Conservation (phyloP, 2,329 filamentous ascomycete species). For the Microcera coccophila region DNA sequence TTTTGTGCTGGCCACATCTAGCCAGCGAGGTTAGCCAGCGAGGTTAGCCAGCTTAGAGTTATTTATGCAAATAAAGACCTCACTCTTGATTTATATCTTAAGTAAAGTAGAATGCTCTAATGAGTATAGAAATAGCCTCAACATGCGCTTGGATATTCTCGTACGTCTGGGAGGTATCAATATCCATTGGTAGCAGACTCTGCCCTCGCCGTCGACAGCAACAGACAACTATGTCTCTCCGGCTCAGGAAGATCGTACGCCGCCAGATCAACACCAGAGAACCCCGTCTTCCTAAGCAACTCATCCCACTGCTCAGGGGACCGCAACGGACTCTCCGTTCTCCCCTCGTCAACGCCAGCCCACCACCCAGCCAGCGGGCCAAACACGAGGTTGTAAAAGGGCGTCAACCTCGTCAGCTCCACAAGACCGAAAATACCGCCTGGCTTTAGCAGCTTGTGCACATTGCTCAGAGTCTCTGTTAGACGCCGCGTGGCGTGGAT, state of each 20-base stretch:
- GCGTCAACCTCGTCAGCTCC: constrained; percentile 18
- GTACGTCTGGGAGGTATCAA: too few relatives aligned
- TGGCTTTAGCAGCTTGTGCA: constrained; percentile 22
- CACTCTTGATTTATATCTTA: too few relatives aligned
- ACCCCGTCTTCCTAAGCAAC: constrained; percentile 5
- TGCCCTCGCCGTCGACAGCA: background rate
- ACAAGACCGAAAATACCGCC: constrained; percentile 27
- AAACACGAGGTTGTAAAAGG: constrained; percentile 18
- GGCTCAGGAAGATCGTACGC: constrained; percentile 3
- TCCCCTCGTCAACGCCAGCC: constrained; percentile 20
- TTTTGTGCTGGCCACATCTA: too few relatives aligned
- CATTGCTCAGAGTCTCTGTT: constrained; percentile 15
- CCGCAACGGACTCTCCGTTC: background rate
- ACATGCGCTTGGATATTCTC: too few relatives aligned
- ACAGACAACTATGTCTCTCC: background rate
- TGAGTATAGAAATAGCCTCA: too few relatives aligned
- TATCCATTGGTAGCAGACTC: too few relatives aligned
- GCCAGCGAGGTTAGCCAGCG: too few relatives aligned
- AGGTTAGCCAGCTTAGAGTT: too few relatives aligned
- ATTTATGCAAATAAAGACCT: too few relatives aligned
- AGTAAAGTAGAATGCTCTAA: too few relatives aligned
- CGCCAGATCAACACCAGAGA: constrained; percentile 6
- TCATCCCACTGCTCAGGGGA: constrained; percentile 7
- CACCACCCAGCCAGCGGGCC: constrained; percentile 35
- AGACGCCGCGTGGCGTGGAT: constrained; percentile 30